Conservation (phyloP, 2,329 filamentous ascomycete genomes). For the Leptosphaerulina australis region DNA sequence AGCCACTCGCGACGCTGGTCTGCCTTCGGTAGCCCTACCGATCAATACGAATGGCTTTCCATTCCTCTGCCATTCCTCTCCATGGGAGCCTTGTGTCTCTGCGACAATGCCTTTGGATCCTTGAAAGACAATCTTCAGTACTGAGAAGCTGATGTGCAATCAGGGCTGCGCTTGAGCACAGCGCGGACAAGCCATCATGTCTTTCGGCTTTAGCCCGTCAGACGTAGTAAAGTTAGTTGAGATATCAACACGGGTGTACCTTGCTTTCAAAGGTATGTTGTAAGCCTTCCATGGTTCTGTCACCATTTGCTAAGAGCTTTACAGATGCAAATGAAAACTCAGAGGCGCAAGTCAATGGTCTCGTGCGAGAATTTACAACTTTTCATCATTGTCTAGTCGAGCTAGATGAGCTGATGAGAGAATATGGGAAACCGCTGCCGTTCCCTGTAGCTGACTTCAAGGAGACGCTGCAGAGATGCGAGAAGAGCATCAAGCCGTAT, state of each 20-base stretch:
- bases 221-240: constrained; percentile 43
- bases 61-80: constrained; percentile 6
- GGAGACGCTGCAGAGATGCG: constrained; percentile 39
- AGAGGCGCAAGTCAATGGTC: constrained; percentile 38
- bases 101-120: constrained; percentile 18
- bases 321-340: constrained; percentile 45
- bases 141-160: constrained; percentile 25
- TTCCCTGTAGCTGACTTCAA: constrained; percentile 40
- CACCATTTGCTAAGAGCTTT: constrained; percentile 13
- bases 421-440: constrained; percentile 41
- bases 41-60: no score
- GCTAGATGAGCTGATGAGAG: constrained; percentile 40
- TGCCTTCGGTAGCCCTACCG: constrained; percentile 20
- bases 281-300: not conserved
- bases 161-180: constrained; percentile 38
- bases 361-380: constrained; percentile 39
- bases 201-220: constrained; percentile 40
- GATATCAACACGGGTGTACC: constrained; percentile 40
- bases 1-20: constrained; percentile 22
- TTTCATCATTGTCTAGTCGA: constrained; percentile 39
- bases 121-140: constrained; percentile 16
- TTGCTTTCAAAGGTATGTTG: constrained; percentile 42
- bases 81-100: constrained; percentile 23
- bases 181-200: constrained; percentile 31
- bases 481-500: constrained; percentile 39